These are phyloP conservation scores for Zasmidium citrigriseum DNA, from an alignment of 2,329 filamentous ascomycete genomes.

Conservation along the genomic window DNA sequence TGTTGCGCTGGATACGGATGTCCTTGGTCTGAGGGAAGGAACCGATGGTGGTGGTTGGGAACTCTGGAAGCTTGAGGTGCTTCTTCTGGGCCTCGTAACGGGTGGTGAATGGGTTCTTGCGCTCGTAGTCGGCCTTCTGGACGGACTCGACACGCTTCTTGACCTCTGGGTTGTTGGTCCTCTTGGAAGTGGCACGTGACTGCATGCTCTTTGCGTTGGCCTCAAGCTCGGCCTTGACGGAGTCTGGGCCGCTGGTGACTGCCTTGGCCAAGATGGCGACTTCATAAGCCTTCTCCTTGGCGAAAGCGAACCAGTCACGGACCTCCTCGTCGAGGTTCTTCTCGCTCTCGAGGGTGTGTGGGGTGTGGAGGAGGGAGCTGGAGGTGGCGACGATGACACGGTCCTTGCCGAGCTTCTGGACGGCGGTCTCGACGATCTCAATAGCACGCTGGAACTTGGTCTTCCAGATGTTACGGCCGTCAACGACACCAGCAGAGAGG, in stretches of 20 bases:
- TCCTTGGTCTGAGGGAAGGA: conserved; percentile 99
- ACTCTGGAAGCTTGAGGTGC: conserved; percentile 89
- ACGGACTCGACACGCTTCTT: conserved; percentile 95
- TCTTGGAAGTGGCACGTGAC: conserved; percentile 85
- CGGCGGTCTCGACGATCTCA: conserved; percentile 81
- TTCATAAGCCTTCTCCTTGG: conserved; percentile 89
- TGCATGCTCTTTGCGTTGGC: conserved; percentile 95
- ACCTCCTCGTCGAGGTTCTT: conserved; percentile 96
- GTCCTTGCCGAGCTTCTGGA: conserved; percentile 96
- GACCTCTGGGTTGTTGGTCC: conserved; percentile 95
- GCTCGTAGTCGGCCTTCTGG: conserved; percentile 81
- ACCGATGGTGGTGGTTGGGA: conserved; percentile 98
- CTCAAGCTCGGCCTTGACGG: conserved; percentile 86
- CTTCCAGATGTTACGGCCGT: conserved; percentile 99
- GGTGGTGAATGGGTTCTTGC: conserved; percentile 82
- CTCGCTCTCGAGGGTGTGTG: conserved; percentile 96
- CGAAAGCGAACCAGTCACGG: conserved; percentile 98
- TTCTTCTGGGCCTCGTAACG: conserved; percentile 88
- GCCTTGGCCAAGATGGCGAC: conserved; percentile 95
- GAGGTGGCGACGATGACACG: conserved; percentile 96
- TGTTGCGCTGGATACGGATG: conserved; percentile 94
- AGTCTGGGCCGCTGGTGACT: conserved; percentile 85
- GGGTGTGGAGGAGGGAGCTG: conserved; percentile 96
- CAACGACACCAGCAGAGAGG: conserved; percentile 93
- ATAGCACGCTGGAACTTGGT: conserved; percentile 97